These are phyloP conservation scores for Orbilia oligospora DNA, from an alignment of 2,329 filamentous ascomycete species.

Conservation along the genomic window DNA sequence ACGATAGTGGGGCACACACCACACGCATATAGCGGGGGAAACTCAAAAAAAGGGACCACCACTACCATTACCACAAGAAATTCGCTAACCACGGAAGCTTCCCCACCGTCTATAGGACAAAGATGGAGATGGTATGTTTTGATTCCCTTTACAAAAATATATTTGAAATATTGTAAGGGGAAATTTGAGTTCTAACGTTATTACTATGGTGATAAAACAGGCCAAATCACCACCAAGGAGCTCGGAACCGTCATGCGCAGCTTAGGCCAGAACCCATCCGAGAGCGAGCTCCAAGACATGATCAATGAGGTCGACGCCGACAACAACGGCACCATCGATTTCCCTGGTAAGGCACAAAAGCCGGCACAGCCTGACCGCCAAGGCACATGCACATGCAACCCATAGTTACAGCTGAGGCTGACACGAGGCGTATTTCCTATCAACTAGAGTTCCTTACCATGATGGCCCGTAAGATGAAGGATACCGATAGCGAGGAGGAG, in stretches of 20 bases:
- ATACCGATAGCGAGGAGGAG: constrained; percentile 91
- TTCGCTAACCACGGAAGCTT: constrained; percentile 42
- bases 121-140: constrained; percentile 81
- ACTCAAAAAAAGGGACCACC: constrained; percentile 4
- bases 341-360: constrained; percentile 75
- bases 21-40: constrained; percentile 26
- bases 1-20: constrained; percentile 4
- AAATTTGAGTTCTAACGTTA: constrained; percentile 6
- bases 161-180: background rate
- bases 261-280: constrained; percentile 88
- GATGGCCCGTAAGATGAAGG: constrained; percentile 96
- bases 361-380: constrained; percentile 32
- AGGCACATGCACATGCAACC: constrained; percentile 8
- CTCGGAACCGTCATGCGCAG: constrained; percentile 92
- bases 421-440: constrained; percentile 24
- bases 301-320: constrained; percentile 94
- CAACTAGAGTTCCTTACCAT: constrained; percentile 85
- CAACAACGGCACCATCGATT: constrained; percentile 93
- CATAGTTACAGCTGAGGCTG: constrained; percentile 23
- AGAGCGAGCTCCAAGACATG: constrained; percentile 92
- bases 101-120: constrained; percentile 76
- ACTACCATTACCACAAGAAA: constrained; percentile 7
- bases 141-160: background rate
- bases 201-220: constrained; percentile 68
- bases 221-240: constrained; percentile 93